phyloP scores from a whole-genome alignment of 2,329 filamentous ascomycete genomes.

The Sclerotinia glacialis region DNA sequence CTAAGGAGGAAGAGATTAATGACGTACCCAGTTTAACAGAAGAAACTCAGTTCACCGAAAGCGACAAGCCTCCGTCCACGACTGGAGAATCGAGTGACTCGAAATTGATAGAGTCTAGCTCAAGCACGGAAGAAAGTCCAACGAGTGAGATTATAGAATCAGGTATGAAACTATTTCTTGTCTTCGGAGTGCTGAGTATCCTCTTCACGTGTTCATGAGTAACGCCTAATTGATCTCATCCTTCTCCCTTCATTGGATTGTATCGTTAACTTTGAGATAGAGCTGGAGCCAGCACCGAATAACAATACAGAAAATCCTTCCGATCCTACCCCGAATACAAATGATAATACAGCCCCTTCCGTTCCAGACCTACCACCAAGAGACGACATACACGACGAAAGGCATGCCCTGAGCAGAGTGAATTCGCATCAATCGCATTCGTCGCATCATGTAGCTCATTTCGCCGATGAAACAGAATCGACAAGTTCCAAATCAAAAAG shows the following conservation, averaged over 20 bases:
- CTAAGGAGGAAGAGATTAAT: background rate
- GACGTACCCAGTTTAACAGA: background rate
- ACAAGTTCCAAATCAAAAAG: constrained; percentile 20
- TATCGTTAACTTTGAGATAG: background rate
- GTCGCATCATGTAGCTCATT: constrained; percentile 3
- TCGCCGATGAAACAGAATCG: background rate
- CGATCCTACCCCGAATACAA: background rate
- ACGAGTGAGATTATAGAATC: constrained; percentile 3
- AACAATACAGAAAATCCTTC: background rate
- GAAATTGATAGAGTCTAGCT: background rate
- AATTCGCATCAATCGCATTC: constrained; percentile 10
- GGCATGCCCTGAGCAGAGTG: background rate
- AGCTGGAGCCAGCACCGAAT: background rate
- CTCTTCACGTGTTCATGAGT: constrained; percentile 9
- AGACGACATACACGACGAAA: background rate
- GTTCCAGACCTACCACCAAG: background rate
- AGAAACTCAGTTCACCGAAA: background rate
- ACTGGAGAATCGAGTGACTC: constrained; percentile 3
- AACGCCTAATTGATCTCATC: background rate
- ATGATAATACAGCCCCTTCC: background rate
- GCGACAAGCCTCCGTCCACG: background rate
- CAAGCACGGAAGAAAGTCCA: background rate
- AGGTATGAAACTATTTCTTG: constrained; percentile 13
- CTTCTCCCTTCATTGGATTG: background rate
- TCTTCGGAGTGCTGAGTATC: background rate